Base-by-base conservation (phyloP, 768 basidiomycete genomes). In the Cystofilobasidium macerans region DNA sequence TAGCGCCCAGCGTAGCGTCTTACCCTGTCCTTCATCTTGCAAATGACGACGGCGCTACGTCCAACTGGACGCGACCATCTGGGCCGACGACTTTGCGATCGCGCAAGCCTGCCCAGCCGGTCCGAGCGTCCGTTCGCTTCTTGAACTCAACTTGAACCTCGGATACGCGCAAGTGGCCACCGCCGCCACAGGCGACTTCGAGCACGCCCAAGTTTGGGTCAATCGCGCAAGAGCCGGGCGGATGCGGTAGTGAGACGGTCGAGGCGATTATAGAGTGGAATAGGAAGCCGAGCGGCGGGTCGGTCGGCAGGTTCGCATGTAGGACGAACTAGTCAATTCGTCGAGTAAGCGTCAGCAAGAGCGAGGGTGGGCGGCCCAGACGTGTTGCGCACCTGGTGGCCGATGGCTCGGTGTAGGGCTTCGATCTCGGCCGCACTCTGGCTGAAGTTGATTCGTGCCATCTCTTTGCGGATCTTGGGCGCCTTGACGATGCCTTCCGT, bases 381-480 rank as follows among this genome's bases (percentile, higher is more conserved):
- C 24, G n/a, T 48, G 57, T 30, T 20, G 60, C 72, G 28, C 66
- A 85, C 85, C 76, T 90, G 88, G 69, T 89, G 87, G 12, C 79
- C 78, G 45, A 89, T 82, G 0, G 83, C 88, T 35, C 84, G 79
- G 71, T 84, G 80, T 4, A 81, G 77, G 24, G 82, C 76, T 9
- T 80, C 78, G 30, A 90, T 79, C 16, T 78, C 75, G 26, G 78
- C 74, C 1, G 87, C 86, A 12, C 81, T 78, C 80, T 84, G 82
- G 1, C 72, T 76, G 70, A 87, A 89, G 69, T 86, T 78, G 38
- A 89, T 74, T 0, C 78, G 71, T 0, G 83, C 81, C 67, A 84
- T 81, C 20, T 75, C 72, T 3, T 79, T 73, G 0, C 78, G 80
- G 70, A 92, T 86, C 47, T 81, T 76, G 0, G 84, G 81, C 0